Percentiles rank a stretch among this genome's conserved stretches.
Conservation (phyloP, 352 stramenopile genomes). For the Globisporangium echinulatum region DNA sequence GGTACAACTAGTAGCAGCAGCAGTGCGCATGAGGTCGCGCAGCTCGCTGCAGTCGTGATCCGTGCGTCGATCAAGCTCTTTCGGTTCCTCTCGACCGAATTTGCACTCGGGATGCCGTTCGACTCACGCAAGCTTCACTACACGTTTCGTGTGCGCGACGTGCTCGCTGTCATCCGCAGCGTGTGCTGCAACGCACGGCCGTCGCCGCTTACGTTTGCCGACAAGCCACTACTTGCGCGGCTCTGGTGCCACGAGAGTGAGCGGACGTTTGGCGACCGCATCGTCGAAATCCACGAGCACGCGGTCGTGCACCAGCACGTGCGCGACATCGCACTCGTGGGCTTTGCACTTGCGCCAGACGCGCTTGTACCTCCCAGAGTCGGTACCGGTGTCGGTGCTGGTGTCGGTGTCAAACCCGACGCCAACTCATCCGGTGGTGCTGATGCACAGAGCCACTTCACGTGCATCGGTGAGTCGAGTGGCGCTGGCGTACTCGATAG, state of each 20-base stretch:
- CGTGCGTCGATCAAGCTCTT: constrained; percentile 55
- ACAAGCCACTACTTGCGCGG: constrained; percentile 46
- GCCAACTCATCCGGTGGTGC: too few relatives aligned
- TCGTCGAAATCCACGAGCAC: constrained; percentile 29
- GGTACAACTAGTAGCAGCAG: background rate
- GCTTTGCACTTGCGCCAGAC: constrained; percentile 39
- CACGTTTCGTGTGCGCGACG: constrained; percentile 25
- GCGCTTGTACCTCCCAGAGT: constrained; percentile 18
- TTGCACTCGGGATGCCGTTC: constrained; percentile 15
- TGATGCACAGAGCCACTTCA: constrained; percentile 32
- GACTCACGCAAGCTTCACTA: constrained; percentile 46
- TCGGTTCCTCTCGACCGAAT: constrained; percentile 23
- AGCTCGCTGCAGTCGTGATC: constrained; percentile 32
- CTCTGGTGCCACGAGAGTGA: constrained; percentile 71
- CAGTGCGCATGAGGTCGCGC: constrained; percentile 24
- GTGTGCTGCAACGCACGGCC: constrained; percentile 35
- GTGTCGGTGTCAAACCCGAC: too few relatives aligned
- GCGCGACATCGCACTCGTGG: constrained; percentile 32
- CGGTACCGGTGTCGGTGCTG: too few relatives aligned
- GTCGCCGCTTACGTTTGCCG: constrained; percentile 20
- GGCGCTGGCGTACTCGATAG: constrained; percentile 29
- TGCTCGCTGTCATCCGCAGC: constrained; percentile 38
- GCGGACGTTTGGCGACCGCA: constrained; percentile 43
- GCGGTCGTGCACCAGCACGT: constrained; percentile 35
- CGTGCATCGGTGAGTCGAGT: constrained; percentile 45